These are phyloP conservation scores for Barnettozyma hawaiiensis DNA, from an alignment of 1,139 yeast species.

Conservation along the genomic window DNA sequence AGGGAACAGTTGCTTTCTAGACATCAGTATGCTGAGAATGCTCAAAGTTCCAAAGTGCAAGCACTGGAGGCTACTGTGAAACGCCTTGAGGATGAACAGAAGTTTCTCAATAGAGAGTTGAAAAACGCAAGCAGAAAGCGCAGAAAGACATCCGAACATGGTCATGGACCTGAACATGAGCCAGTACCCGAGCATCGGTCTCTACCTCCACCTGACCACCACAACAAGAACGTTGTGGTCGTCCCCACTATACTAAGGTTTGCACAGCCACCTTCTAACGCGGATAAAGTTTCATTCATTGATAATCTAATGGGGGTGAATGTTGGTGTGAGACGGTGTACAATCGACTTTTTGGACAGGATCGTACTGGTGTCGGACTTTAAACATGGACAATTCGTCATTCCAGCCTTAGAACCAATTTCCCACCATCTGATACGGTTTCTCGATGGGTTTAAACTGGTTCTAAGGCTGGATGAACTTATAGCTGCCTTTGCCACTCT, in stretches of 20 bases:
- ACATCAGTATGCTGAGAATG: constrained; percentile 22
- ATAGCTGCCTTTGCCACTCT: constrained; percentile 9
- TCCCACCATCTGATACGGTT: constrained; percentile 21
- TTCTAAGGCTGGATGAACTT: constrained; percentile 17
- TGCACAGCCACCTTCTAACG: constrained; percentile 2
- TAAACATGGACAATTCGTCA: constrained; percentile 29
- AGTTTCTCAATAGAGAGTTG: constrained; percentile 48
- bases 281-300: constrained; percentile 32
- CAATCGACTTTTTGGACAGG: constrained; percentile 45
- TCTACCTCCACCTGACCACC: too few species aligned
- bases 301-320: constrained; percentile 36
- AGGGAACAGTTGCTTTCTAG: constrained; percentile 11
- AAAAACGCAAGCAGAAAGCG: constrained; percentile 25
- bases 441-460: constrained; percentile 11
- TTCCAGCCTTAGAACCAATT: constrained; percentile 28
- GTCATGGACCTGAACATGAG: too few species aligned
- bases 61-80: constrained; percentile 42
- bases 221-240: not conserved
- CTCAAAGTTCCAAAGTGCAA: constrained; percentile 40
- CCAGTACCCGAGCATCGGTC: not conserved
- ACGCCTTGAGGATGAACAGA: constrained; percentile 63
- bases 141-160: constrained; percentile 12
- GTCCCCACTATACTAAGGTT: constrained; percentile 1
- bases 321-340: constrained; percentile 44
- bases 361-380: constrained; percentile 38